Evolutionary conservation across 495 filamentous ascomycete species (phyloP).

Genomic region (Parachaetomium inaequale): DNA sequence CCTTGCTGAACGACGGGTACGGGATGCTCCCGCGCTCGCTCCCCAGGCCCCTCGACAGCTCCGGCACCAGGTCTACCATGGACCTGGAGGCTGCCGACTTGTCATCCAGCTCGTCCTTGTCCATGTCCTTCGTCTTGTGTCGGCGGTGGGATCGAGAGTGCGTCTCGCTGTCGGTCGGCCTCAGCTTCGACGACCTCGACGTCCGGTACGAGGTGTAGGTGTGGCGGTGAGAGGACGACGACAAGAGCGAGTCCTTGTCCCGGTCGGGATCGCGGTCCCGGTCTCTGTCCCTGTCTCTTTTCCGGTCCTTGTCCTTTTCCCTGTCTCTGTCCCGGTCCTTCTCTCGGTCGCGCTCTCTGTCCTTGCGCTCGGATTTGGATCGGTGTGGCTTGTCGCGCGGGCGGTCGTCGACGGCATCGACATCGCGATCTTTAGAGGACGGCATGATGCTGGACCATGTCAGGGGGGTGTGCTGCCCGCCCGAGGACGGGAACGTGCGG

Average conservation of each 20-base stretch:
- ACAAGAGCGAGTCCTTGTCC: conserved; percentile 27
- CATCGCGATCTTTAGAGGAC: conserved; percentile 44
- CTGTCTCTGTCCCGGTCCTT: conserved; percentile 25
- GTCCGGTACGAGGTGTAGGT: conserved; percentile 26
- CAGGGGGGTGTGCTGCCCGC: conserved; percentile 34
- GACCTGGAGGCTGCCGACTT: conserved; percentile 33
- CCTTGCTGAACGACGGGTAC: conserved; percentile 85
- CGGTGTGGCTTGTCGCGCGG: conserved; percentile 41
- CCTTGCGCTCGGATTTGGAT: conserved; percentile 34
- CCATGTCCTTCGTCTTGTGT: conserved; percentile 41
- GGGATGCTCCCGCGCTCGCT: conserved; percentile 58
- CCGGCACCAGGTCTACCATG: conserved; percentile 49
- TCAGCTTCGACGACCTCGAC: conserved; percentile 39
- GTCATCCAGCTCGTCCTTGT: conserved; percentile 30
- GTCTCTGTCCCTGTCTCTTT: conserved; percentile 24
- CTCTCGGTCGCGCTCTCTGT: conserved; percentile 31
- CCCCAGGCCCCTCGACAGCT: conserved; percentile 42
- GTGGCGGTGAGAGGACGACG: conserved; percentile 15
- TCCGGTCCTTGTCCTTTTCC: conserved; percentile 18
- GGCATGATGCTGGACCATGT: conserved; percentile 45
- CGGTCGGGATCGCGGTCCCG: conserved; percentile 25
- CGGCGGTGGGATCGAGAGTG: conserved; percentile 39
- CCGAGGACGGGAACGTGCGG: conserved; percentile 26
- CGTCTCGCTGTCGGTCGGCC: conserved; percentile 38
- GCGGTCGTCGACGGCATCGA: conserved; percentile 37